phyloP scores from a whole-genome alignment of 768 basidiomycete genomes.

The Trametes punicea region DNA sequence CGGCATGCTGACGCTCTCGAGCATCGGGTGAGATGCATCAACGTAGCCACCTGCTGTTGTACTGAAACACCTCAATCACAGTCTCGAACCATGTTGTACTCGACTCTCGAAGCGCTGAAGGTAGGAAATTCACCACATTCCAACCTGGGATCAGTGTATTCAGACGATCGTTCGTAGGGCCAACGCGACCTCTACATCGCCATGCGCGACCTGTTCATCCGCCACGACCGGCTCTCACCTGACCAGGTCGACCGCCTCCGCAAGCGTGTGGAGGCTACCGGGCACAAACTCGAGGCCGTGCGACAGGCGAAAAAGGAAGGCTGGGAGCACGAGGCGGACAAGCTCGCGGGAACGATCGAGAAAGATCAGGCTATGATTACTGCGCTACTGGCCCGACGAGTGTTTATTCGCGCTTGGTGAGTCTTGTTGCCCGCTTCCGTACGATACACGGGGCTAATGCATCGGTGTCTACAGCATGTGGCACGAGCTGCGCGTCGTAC shows the following conservation, averaged over 20 bases:
- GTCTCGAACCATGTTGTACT: constrained; percentile 62
- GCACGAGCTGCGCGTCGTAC: constrained; percentile 91
- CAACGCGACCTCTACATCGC: constrained; percentile 87
- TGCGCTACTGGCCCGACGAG: constrained; percentile 68
- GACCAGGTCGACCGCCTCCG: constrained; percentile 87
- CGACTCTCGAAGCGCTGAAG: constrained; percentile 76
- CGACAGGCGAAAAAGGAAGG: constrained; percentile 70
- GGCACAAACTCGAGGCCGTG: constrained; percentile 72
- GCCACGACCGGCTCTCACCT: constrained; percentile 83
- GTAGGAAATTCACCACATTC: constrained; percentile 33
- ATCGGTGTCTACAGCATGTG: constrained; percentile 62
- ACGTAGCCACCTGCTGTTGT: neutral
- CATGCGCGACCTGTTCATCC: constrained; percentile 79
- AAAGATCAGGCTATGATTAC: constrained; percentile 82
- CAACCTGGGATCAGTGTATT: too few species aligned
- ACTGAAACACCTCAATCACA: constrained; percentile 26
- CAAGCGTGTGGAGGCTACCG: constrained; percentile 77
- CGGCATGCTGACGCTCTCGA: constrained; percentile 74
- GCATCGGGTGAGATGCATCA: constrained; percentile 50
- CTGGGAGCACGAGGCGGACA: constrained; percentile 86
- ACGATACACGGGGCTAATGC: neutral
- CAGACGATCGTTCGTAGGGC: constrained; percentile 36
- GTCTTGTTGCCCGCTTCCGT: constrained; percentile 22
- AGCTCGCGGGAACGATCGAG: constrained; percentile 66
- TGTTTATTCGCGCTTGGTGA: constrained; percentile 86